phyloP scores from a whole-genome alignment of 305 asterid genomes.

The Solanum hybrid region DNA sequence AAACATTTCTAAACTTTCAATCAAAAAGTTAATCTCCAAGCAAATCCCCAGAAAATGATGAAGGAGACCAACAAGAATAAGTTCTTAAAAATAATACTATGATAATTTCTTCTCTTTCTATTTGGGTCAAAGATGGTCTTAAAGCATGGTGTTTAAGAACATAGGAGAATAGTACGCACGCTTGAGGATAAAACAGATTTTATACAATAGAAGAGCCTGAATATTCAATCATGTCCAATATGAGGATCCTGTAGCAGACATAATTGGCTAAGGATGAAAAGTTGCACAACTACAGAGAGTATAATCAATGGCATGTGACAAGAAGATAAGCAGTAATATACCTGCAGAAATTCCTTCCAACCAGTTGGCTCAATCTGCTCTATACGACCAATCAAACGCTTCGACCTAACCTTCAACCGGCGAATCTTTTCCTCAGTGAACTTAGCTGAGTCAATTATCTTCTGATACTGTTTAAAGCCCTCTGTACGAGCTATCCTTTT shows the following conservation, averaged over 20 bases:
- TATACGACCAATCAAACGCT: slow-evolving; percentile 67
- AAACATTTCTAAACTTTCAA: not conserved
- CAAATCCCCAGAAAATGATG: not conserved
- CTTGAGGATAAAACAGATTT: not conserved
- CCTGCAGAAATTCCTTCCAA: slow-evolving; percentile 99
- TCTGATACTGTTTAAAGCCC: slow-evolving; percentile 91
- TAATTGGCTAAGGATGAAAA: not conserved
- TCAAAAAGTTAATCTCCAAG: not conserved
- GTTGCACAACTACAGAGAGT: not conserved
- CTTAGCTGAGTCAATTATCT: slow-evolving; percentile 67
- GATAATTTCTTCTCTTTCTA: not conserved
- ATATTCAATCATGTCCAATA: not conserved
- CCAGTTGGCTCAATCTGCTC: slow-evolving; percentile 99
- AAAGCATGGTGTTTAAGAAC: not conserved
- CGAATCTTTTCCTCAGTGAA: slow-evolving; percentile 84
- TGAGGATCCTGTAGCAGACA: not conserved
- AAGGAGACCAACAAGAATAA: not conserved
- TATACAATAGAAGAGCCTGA: not conserved
- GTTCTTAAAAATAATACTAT: not conserved
- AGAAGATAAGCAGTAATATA: slow-evolving; percentile 12
- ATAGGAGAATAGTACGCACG: not conserved
- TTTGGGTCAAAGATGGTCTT: not conserved
- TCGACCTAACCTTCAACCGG: slow-evolving; percentile 75
- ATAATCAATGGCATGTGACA: not conserved
- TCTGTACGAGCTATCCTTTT: slow-evolving; percentile 77